Percentiles rank a stretch among this genome's conserved stretches.
Evolutionary conservation across 2,329 filamentous ascomycete species (phyloP).

Genomic region (Endoconidiophora polonica): DNA sequence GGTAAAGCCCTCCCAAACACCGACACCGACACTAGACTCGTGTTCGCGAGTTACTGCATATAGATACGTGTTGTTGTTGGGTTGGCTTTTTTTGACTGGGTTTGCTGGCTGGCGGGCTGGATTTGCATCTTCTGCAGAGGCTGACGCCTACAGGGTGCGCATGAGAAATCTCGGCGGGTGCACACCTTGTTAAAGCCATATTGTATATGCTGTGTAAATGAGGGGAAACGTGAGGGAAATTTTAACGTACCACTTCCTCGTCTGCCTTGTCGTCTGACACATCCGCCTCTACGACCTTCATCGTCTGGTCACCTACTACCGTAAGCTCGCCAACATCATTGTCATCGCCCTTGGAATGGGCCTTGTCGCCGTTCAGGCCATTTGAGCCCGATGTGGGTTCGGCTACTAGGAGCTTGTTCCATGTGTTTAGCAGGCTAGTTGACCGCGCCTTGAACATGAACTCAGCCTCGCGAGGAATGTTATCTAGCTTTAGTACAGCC

Average conservation of each 20-base stretch:
- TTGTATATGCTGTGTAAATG: no score
- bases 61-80: no score
- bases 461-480: constrained; percentile 76
- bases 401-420: constrained; percentile 65
- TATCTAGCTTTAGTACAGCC: constrained; percentile 73
- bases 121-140: no score
- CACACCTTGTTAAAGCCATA: no score
- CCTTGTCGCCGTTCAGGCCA: constrained; percentile 34
- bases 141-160: no score
- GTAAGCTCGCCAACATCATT: constrained; percentile 20
- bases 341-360: constrained; percentile 24
- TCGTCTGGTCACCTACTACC: constrained; percentile 22
- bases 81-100: no score
- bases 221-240: background rate
- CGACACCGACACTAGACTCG: no score
- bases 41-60: no score
- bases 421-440: constrained; percentile 62
- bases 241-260: constrained; percentile 17
- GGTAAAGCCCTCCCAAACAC: no score
- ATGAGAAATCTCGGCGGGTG: no score
- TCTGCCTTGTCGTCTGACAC: constrained; percentile 22
- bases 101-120: no score
- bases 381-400: constrained; percentile 31
- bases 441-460: constrained; percentile 80
- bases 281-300: constrained; percentile 23